Evolutionary conservation across 2,329 filamentous ascomycete genomes (phyloP), one percentile per base, ranked within the genome.

Genomic region (Alternaria sp.): DNA sequence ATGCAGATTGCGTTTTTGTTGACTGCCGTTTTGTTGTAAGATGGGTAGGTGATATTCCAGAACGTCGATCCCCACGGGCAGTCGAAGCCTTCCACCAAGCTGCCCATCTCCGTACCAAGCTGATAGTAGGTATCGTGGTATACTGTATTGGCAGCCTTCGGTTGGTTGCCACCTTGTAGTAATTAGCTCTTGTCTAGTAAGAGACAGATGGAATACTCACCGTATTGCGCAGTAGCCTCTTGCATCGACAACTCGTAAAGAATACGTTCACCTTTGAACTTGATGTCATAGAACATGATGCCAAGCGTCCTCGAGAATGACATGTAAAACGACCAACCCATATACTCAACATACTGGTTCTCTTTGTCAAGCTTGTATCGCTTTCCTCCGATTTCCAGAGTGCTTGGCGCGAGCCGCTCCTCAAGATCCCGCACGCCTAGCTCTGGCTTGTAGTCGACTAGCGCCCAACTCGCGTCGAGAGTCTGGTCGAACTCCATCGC

Each of bases 231-330:
- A 8, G 86, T 76, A 0, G 86, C 86, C 69, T 88, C 86, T 72
- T 88, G 84, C 4, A 88, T 78, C 1, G 83, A 82, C 1, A 89
- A 78, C 66, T 89, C 86, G 61, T 88, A 88, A 5, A 89, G 74
- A 11, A 88, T 78, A 3, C 85, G 78, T 63, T 87, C 81, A 11
- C 84, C 86, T 66, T 86, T 85, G 79, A 84, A 87, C 20, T 80
- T 79, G 51, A 89, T 84, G 63, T 88, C 83, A 67, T 85, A 84
- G 3, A 88, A 76, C 12, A 81, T 74, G 51, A 88, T 78, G 1
- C 86, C 87, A 0, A 81, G 80, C 55, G 85, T 84, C 15, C 81
- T 75, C 1, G 78, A 81, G 59, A 86, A 86, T 4, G 78, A 79
- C n/a, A 87, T 77, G 65, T 84, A 88, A 68, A 88, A 86, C 50